phyloP scores from a whole-genome alignment of 345 rosid genomes.

The Eucalyptus caleyi region DNA sequence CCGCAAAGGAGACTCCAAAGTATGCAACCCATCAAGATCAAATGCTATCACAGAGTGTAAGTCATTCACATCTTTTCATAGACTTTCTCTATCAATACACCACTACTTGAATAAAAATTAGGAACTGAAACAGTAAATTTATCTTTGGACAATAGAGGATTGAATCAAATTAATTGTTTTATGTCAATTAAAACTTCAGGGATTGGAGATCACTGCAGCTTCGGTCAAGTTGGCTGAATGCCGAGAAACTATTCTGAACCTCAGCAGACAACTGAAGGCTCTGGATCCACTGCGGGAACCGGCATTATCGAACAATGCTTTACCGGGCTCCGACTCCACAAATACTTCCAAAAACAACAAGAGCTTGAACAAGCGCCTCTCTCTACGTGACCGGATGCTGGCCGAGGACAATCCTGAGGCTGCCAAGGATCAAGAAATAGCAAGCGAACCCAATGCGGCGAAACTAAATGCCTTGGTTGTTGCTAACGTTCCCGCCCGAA shows the following conservation, averaged over 20 bases:
- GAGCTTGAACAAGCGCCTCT: slow-evolving; percentile 24
- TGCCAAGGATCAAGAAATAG: not conserved
- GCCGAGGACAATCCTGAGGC: slow-evolving; percentile 41
- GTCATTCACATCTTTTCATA: slow-evolving; percentile 2
- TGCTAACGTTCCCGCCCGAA: not conserved
- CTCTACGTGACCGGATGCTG: slow-evolving; percentile 52
- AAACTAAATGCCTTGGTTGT: not conserved
- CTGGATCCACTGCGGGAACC: slow-evolving; percentile 40
- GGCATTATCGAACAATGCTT: slow-evolving; percentile 25
- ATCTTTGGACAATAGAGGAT: not conserved
- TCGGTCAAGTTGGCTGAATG: slow-evolving; percentile 82
- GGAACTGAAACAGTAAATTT: not conserved
- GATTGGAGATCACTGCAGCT: slow-evolving; percentile 57
- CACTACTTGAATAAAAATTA: not conserved
- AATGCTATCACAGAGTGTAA: slow-evolving; percentile 39
- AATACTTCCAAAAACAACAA: slow-evolving; percentile 1
- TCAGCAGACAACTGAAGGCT: slow-evolving; percentile 74
- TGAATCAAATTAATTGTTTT: not conserved
- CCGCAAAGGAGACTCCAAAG: slow-evolving; percentile 32
- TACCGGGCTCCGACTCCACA: slow-evolving; percentile 5
- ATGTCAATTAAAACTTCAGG: slow-evolving; percentile 20
- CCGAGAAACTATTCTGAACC: slow-evolving; percentile 69
- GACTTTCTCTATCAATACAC: not conserved
- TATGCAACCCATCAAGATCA: slow-evolving; percentile 13
- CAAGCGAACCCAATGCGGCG: not conserved